Conservation (phyloP, 257 asterid genomes). For the Scutellaria barbata region DNA sequence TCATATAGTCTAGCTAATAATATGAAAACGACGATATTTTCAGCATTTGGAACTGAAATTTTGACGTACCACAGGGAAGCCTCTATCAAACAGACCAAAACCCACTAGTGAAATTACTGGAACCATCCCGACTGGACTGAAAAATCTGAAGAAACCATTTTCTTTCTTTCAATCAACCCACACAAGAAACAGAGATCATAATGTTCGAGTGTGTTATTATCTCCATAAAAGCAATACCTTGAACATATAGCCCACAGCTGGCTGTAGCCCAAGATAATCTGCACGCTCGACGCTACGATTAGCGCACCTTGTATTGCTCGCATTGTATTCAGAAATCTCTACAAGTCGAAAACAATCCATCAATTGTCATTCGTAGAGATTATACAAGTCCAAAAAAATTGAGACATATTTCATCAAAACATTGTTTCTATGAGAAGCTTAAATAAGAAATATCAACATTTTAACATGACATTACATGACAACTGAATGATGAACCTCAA, state of each 20-base stretch:
- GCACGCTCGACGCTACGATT: constrained; percentile 94
- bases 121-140: constrained; percentile 98
- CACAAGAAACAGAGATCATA: not conserved
- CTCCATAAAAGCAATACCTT: constrained; percentile 50
- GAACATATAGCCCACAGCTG: constrained; percentile 99
- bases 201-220: constrained; percentile 4
- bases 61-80: constrained; percentile 84
- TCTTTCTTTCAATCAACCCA: not conserved
- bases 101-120: constrained; percentile 92
- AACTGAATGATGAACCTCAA: not conserved
- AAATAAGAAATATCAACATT: not conserved
- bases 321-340: constrained; percentile 88
- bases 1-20: not conserved
- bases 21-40: not conserved
- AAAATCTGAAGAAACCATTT: constrained; percentile 61
- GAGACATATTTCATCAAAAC: not conserved
- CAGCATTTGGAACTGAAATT: not conserved
- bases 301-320: constrained; percentile 93
- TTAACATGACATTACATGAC: not conserved
- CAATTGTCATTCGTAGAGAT: not conserved
- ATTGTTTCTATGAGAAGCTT: not conserved
- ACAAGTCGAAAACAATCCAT: constrained; percentile 31
- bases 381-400: not conserved
- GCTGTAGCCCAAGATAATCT: constrained; percentile 91
- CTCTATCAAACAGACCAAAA: constrained; percentile 86